Evolutionary conservation across 1,284 basidiomycete species (phyloP), one percentile per base, ranked within the genome.

Genomic region (Fistulinella staudtii): DNA sequence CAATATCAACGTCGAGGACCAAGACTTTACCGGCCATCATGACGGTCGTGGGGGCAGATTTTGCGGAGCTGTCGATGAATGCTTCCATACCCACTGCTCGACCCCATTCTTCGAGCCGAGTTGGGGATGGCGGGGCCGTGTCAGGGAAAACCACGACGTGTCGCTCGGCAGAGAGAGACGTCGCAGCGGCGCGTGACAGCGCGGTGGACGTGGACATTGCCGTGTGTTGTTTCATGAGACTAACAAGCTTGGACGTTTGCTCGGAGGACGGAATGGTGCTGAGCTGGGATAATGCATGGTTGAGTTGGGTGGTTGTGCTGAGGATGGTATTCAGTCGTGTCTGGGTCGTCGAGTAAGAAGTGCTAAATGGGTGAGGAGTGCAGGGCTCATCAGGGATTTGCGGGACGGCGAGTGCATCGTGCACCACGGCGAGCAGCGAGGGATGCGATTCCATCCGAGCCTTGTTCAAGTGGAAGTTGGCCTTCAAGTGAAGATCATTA

Each of bases 11-110:
- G 56, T 90, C 86, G 42, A 89, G 67, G 22, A 89, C 85, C 11
- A 89, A 70, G 8, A 89, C 78, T 59, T 87, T 85, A 1, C 86
- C 86, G 2, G 79, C 86, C 23, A 89, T 73, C 14, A 82, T 73
- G 29, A 85, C 67, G 1, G 75, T 79, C 31, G 74, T 74, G 22
- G 67, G 63, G 30, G 50, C 36, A n/a, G 58, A 53, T 13, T 45
- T 31, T 27, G 73, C 71, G 20, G 75, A 71, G 45, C 65, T 65
- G 23, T 85, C 85, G 49, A 75, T 77, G 67, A 84, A 89, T 2
- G 78, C 70, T 55, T 86, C 82, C 83, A 89, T 84, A 29, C 82
- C 82, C 11, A 73, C 78, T 20, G 71, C 65, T 13, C 70, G 71
- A 15, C 76, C 78, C 80, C 82, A 86, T 27, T 72, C 57, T 49